These are phyloP conservation scores for Creolimax fragrantissima DNA, from an alignment of 78 protist species.

Conservation along the genomic window DNA sequence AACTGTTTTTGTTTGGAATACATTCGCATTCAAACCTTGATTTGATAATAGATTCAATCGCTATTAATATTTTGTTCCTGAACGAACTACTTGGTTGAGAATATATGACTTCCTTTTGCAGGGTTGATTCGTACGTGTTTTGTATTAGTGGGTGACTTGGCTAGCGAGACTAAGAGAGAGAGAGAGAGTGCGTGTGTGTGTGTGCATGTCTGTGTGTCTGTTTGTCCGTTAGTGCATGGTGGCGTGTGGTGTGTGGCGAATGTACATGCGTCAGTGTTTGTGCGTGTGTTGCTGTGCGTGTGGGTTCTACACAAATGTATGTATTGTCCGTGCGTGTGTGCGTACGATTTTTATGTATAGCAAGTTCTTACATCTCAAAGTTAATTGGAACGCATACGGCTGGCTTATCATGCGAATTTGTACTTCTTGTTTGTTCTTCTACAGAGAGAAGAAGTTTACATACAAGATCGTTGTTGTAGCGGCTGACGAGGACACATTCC, in stretches of 20 bases:
- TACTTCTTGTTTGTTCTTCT: neutral
- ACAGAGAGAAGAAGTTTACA: neutral
- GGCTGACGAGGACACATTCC: neutral
- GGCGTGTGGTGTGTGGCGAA: neutral
- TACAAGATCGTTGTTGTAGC: neutral
- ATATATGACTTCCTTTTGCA: neutral
- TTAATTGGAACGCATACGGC: neutral
- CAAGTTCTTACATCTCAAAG: neutral
- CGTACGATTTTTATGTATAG: neutral
- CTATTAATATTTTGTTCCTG: neutral
- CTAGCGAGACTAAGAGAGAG: neutral
- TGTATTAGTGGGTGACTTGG: neutral
- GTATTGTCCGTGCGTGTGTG: slow-evolving; percentile 2
- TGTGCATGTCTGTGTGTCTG: slow-evolving; percentile 18
- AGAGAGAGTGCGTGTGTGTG: neutral
- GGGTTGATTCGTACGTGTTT: neutral
- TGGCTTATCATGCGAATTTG: neutral
- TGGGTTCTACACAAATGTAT: neutral
- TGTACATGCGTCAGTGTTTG: slow-evolving; percentile 9
- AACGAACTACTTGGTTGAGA: too few relatives aligned
- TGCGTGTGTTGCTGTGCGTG: slow-evolving; percentile 11
- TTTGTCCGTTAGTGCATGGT: neutral
- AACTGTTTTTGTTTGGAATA: neutral
- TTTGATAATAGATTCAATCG: neutral
- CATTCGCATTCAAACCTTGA: neutral